Evolutionary conservation across 2,329 filamentous ascomycete genomes (phyloP).

Genomic region (Aspergillus niger): DNA sequence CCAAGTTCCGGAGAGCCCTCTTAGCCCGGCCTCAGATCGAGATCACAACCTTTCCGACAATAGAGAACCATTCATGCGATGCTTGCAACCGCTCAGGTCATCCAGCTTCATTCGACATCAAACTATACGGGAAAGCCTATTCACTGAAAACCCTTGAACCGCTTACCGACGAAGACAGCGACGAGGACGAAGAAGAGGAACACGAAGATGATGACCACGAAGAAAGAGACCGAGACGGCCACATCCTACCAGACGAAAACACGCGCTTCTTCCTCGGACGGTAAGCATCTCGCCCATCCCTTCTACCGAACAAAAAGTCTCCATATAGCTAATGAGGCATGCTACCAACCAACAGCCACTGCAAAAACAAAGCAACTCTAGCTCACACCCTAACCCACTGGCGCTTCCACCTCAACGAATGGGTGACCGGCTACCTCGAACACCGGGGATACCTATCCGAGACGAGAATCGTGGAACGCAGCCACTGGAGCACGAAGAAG

Average conservation of each 20-base stretch:
- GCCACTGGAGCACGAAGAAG: conserved; percentile 62
- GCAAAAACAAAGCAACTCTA: conserved; percentile 66
- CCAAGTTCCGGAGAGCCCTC: conserved; percentile 66
- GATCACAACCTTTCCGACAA: conserved; percentile 48
- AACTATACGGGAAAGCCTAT: conserved; percentile 68
- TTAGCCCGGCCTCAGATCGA: conserved; percentile 66
- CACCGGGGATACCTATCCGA: conserved; percentile 60
- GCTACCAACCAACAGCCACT: conserved; percentile 44
- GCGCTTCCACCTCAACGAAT: conserved; percentile 72
- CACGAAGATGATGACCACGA: conserved; percentile 17
- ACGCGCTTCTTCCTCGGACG: conserved; percentile 57
- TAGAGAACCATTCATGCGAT: conserved; percentile 58
- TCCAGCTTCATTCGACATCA: conserved; percentile 65
- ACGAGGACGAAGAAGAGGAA: conserved; percentile 35
- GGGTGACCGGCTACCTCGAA: conserved; percentile 65
- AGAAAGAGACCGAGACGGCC: conserved; percentile 48
- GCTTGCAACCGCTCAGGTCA: conserved; percentile 72
- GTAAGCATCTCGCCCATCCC: conserved; percentile 23
- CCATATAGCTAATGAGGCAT: no score
- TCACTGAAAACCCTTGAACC: conserved; percentile 66
- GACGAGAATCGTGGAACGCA: conserved; percentile 61
- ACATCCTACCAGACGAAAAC: conserved; percentile 47
- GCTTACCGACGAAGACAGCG: conserved; percentile 52
- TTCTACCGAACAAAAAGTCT: background rate
- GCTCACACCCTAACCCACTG: conserved; percentile 75